phyloP scores from a whole-genome alignment of 345 rosid genomes.

The Euphorbia pulcherrima region DNA sequence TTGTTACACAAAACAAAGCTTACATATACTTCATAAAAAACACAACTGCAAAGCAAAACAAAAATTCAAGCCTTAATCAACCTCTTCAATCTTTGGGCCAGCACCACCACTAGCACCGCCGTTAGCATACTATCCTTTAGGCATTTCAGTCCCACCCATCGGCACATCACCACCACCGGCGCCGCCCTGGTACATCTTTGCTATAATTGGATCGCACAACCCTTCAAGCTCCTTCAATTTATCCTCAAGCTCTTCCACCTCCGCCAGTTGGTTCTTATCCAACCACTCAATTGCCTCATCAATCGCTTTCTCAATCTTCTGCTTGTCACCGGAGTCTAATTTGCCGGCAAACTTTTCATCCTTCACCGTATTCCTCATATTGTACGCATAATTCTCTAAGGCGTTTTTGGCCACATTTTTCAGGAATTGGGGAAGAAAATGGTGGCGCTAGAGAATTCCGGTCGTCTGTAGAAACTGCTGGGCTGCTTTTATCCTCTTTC shows the following conservation, averaged over 20 bases:
- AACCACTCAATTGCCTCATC: conserved; percentile 23
- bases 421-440: too few species aligned
- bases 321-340: conserved; percentile 8
- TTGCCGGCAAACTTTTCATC: conserved; percentile 9
- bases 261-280: conserved; percentile 20
- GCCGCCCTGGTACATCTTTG: conserved; percentile 13
- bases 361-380: conserved; percentile 12
- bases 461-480: too few species aligned
- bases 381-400: conserved; percentile 18
- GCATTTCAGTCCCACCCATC: conserved; percentile 18
- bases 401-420: conserved; percentile 12
- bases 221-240: conserved; percentile 18
- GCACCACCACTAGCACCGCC: conserved; percentile 15
- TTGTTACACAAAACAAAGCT: too few species aligned
- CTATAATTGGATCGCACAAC: background rate
- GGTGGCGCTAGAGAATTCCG: too few species aligned
- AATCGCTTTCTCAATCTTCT: conserved; percentile 23
- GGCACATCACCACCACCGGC: conserved; percentile 8
- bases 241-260: conserved; percentile 19
- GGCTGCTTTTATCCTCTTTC: too few species aligned
- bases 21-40: background rate
- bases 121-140: background rate
- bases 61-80: conserved; percentile 7
- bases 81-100: conserved; percentile 25
- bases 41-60: background rate